Conservation (phyloP, 2,329 filamentous ascomycete genomes). For the Didymella arachidicola region DNA sequence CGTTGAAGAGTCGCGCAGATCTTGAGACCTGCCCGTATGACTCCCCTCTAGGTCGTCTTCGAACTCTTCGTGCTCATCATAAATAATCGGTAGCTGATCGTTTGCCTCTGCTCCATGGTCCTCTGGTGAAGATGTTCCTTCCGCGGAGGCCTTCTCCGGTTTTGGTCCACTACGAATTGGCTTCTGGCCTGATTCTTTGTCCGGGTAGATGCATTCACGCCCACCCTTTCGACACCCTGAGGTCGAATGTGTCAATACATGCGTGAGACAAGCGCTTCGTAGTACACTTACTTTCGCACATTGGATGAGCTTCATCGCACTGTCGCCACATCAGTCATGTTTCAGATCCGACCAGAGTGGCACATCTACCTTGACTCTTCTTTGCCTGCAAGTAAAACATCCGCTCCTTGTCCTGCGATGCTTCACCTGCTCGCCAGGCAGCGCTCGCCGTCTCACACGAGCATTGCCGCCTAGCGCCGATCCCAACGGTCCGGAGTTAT, state of each 20-base stretch:
- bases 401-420: constrained; percentile 92
- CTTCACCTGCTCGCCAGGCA: constrained; percentile 75
- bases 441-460: constrained; percentile 42
- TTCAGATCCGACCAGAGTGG: constrained; percentile 4
- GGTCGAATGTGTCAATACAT: constrained; percentile 27
- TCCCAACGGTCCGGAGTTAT: constrained; percentile 38
- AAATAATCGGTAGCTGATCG: constrained; percentile 53
- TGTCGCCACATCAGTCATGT: constrained; percentile 51
- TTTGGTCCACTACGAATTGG: constrained; percentile 58
- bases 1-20: constrained; percentile 48
- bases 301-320: constrained; percentile 89
- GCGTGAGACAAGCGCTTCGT: neutral
- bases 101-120: constrained; percentile 55
- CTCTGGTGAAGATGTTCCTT: constrained; percentile 62
- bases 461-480: constrained; percentile 38
- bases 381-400: constrained; percentile 88
- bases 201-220: constrained; percentile 89
- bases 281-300: constrained; percentile 73
- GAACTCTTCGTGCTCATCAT: constrained; percentile 56
- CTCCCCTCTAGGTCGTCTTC: constrained; percentile 45
- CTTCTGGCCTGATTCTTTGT: constrained; percentile 64
- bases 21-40: constrained; percentile 31
- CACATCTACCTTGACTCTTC: constrained; percentile 75
- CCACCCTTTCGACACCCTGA: constrained; percentile 88
- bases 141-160: constrained; percentile 53